A percentile compares a stretch with the other conserved stretches of the same genome.
Evolutionary conservation across 2,329 filamentous ascomycete genomes (phyloP).

Genomic region (Cordyceps cateniannulata): DNA sequence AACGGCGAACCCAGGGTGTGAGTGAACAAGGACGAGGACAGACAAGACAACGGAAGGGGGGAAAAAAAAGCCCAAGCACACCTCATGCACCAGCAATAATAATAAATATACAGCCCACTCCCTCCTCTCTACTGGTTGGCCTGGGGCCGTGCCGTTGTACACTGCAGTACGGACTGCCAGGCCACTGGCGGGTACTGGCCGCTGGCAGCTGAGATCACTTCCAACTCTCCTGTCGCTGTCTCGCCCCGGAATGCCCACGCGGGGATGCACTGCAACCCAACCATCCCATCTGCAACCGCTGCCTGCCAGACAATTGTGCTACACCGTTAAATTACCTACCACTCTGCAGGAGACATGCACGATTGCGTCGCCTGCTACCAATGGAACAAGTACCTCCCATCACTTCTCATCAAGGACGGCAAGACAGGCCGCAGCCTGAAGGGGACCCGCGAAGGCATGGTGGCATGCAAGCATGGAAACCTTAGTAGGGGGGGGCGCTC

Average conservation of each 20-base stretch:
- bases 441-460: too few relatives aligned
- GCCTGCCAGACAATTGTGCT: neutral
- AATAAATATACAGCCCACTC: neutral
- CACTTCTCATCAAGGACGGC: too few relatives aligned
- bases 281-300: neutral
- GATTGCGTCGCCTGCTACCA: neutral
- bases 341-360: neutral
- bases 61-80: neutral
- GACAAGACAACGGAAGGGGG: too few relatives aligned
- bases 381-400: too few relatives aligned
- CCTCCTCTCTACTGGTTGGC: neutral
- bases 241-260: conserved; percentile 5
- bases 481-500: too few relatives aligned
- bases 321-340: neutral
- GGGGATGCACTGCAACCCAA: neutral
- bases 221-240: neutral
- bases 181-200: too few relatives aligned
- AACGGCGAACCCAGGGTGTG: neutral
- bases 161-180: too few relatives aligned
- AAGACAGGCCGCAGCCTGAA: too few relatives aligned
- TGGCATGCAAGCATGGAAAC: too few relatives aligned
- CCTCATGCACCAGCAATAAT: neutral
- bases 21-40: too few relatives aligned
- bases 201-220: neutral
- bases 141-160: neutral